These are phyloP conservation scores for Phytophthora lateralis DNA, from an alignment of 352 stramenopile species.

Conservation along the genomic window DNA sequence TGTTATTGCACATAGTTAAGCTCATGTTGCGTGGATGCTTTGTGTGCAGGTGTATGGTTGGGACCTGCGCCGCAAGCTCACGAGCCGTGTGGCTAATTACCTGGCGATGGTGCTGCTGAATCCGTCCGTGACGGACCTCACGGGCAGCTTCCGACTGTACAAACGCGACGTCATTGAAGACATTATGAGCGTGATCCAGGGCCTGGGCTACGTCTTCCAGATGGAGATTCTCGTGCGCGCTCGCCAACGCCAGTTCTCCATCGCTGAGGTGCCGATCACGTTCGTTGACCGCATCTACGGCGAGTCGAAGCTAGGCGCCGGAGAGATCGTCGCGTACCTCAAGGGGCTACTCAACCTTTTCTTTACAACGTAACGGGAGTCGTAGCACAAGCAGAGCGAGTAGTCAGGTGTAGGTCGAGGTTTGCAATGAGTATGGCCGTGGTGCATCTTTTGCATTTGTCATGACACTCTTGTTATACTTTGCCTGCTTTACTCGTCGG, in stretches of 20 bases:
- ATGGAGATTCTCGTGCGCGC: constrained; percentile 98
- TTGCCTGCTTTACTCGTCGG: constrained; percentile 28
- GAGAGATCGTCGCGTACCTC: constrained; percentile 98
- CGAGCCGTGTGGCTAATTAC: constrained; percentile 97
- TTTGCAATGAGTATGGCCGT: constrained; percentile 28
- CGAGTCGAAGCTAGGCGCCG: constrained; percentile 97
- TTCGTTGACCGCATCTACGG: constrained; percentile 99
- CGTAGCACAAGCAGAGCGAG: constrained; percentile 7
- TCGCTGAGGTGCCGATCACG: constrained; percentile 97
- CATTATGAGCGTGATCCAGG: constrained; percentile 92
- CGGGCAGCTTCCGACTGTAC: constrained; percentile 97
- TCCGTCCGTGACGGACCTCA: constrained; percentile 96
- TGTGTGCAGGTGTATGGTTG: constrained; percentile 92
- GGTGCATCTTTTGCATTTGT: constrained; percentile 29
- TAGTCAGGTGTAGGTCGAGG: constrained; percentile 17
- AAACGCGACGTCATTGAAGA: constrained; percentile 94
- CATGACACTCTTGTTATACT: constrained; percentile 34
- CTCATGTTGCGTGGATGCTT: constrained; percentile 3
- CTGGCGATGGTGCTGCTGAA: constrained; percentile 96
- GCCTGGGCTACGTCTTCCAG: constrained; percentile 98
- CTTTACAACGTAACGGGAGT: constrained; percentile 87
- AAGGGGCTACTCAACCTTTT: constrained; percentile 96
- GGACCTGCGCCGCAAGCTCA: constrained; percentile 97
- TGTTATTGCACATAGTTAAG: not conserved
- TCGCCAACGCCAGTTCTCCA: constrained; percentile 90